These are phyloP conservation scores for Tricholoma matsutake DNA, from an alignment of 768 basidiomycete genomes.

Conservation along the genomic window DNA sequence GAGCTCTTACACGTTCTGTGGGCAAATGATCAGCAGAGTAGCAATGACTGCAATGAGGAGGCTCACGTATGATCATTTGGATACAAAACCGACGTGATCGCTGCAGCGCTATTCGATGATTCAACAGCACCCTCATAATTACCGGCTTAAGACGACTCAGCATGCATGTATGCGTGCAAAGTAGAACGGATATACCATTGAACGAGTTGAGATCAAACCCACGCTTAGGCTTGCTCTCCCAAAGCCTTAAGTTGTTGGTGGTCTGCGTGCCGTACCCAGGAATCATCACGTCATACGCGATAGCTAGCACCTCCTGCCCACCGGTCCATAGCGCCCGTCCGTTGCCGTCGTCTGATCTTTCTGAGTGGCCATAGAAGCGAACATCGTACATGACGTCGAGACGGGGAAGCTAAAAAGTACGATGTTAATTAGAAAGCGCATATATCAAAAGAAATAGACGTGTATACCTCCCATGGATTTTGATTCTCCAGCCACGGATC, in stretches of 20 bases:
- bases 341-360: slow-evolving; percentile 56
- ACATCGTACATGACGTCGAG: slow-evolving; percentile 84
- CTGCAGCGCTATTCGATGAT: slow-evolving; percentile 84
- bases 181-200: slow-evolving; percentile 58
- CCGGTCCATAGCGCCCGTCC: slow-evolving; percentile 76
- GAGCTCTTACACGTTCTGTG: slow-evolving; percentile 42
- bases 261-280: slow-evolving; percentile 82
- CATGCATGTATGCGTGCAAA: neutral
- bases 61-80: slow-evolving; percentile 87
- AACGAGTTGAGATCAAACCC: slow-evolving; percentile 94
- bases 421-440: neutral
- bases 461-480: slow-evolving; percentile 75
- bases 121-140: slow-evolving; percentile 91
- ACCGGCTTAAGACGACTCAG: slow-evolving; percentile 53
- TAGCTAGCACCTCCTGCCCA: slow-evolving; percentile 90
- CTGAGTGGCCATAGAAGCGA: slow-evolving; percentile 85
- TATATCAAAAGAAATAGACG: neutral
- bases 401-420: slow-evolving; percentile 50
- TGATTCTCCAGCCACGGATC: slow-evolving; percentile 90
- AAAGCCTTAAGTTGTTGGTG: slow-evolving; percentile 85
- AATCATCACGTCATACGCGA: slow-evolving; percentile 94
- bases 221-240: slow-evolving; percentile 84
- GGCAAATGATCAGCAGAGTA: neutral
- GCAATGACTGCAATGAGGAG: slow-evolving; percentile 6
- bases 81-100: slow-evolving; percentile 93